Percentiles rank a stretch among this genome's conserved stretches.
Evolutionary conservation across 192 early-diverging fungal species (phyloP).

Genomic region (Backusella australiensis): DNA sequence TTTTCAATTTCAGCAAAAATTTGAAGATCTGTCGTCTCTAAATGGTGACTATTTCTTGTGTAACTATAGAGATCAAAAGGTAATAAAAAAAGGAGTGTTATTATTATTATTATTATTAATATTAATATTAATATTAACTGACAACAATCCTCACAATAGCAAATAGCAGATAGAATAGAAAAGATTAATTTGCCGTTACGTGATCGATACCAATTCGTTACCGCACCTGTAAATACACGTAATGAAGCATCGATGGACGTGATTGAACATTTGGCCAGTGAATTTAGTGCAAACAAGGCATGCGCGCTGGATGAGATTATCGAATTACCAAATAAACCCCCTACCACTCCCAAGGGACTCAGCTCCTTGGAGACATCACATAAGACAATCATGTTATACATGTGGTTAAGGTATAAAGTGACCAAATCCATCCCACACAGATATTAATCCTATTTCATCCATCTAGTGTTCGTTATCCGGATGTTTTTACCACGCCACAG

Average conservation of each 20-base stretch:
- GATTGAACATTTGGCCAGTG: conserved; percentile 17
- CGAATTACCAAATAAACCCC: conserved; percentile 38
- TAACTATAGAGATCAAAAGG: conserved; percentile 65
- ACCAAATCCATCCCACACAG: not conserved
- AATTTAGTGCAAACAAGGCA: conserved; percentile 34
- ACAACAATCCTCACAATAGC: conserved; percentile 10
- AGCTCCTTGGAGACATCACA: conserved; percentile 73
- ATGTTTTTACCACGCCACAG: conserved; percentile 47
- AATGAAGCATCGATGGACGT: conserved; percentile 23
- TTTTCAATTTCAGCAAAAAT: conserved; percentile 47
- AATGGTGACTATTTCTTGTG: conserved; percentile 74
- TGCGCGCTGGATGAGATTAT: conserved; percentile 52
- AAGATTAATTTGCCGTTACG: conserved; percentile 53
- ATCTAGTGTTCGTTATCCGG: conserved; percentile 59
- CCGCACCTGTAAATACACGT: conserved; percentile 57
- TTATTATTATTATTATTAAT: not conserved
- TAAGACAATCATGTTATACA: conserved; percentile 75
- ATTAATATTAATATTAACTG: not conserved
- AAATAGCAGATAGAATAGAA: conserved; percentile 64
- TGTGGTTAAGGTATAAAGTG: conserved; percentile 74
- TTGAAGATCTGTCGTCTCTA: conserved; percentile 67
- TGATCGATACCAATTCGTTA: conserved; percentile 71
- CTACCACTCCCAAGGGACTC: conserved; percentile 14
- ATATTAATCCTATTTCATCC: not conserved
- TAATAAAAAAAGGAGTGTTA: conserved; percentile 4